These are phyloP conservation scores for Carpinus fangiana DNA, from an alignment of 306 rosid genomes.

Conservation along the genomic window DNA sequence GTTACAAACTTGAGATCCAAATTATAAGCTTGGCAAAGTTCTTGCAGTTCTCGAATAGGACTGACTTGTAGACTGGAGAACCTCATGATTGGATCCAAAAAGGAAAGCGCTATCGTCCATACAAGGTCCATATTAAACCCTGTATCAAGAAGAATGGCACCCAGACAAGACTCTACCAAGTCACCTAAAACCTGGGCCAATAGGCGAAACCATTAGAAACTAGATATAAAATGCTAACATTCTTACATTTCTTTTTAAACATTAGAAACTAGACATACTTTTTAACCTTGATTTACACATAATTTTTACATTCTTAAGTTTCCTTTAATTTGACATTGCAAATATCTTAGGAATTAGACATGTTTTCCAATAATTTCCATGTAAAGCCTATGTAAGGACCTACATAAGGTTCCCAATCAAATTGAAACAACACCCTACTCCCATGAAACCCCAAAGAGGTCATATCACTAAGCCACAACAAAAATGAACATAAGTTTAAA, in stretches of 20 bases:
- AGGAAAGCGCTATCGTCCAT: slow-evolving; percentile 75
- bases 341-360: neutral
- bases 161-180: slow-evolving; percentile 85
- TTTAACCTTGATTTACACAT: neutral
- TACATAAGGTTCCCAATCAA: too few species aligned
- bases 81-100: slow-evolving; percentile 73
- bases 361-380: neutral
- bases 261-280: neutral
- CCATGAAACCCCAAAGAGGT: too few species aligned
- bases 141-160: slow-evolving; percentile 89
- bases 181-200: slow-evolving; percentile 83
- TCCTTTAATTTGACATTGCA: neutral
- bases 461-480: neutral
- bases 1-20: slow-evolving; percentile 31
- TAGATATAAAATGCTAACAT: neutral
- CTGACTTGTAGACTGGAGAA: slow-evolving; percentile 71
- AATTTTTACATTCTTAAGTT: neutral
- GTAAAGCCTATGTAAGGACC: neutral
- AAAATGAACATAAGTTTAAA: neutral
- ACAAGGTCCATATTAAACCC: slow-evolving; percentile 70
- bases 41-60: slow-evolving; percentile 77
- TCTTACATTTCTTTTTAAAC: neutral
- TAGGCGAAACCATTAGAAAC: slow-evolving; percentile 19
- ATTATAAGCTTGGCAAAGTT: slow-evolving; percentile 66
- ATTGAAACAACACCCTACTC: too few species aligned